Evolutionary conservation across 371 early-diverging fungal genomes (phyloP).

Genomic region (Mucor racemosus): DNA sequence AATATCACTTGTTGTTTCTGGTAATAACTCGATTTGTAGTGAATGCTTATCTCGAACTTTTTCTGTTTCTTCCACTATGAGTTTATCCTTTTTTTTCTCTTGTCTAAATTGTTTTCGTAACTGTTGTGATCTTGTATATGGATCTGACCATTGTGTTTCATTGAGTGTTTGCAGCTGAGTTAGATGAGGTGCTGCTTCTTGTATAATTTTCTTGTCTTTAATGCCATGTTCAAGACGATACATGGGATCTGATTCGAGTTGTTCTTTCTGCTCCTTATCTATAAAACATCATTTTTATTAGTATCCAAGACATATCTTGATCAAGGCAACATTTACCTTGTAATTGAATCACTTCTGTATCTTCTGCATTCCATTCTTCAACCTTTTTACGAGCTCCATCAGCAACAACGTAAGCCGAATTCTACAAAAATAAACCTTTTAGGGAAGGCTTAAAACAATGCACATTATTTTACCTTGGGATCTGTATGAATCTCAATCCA

Average conservation of each 20-base stretch:
- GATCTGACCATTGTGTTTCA: constrained; percentile 77
- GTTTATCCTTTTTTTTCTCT: constrained; percentile 64
- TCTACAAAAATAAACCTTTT: constrained; percentile 45
- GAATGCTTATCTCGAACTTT: constrained; percentile 63
- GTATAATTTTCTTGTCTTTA: constrained; percentile 57
- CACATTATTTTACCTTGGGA: constrained; percentile 68
- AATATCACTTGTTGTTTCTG: constrained; percentile 48
- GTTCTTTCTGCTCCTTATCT: constrained; percentile 65
- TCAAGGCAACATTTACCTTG: constrained; percentile 31
- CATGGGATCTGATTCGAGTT: constrained; percentile 67
- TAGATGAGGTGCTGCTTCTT: constrained; percentile 56
- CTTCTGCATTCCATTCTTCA: constrained; percentile 77
- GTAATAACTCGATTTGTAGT: constrained; percentile 61
- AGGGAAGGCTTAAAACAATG: not conserved
- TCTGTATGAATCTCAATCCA: constrained; percentile 95
- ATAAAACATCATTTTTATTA: not conserved
- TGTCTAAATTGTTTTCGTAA: constrained; percentile 76
- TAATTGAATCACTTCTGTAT: constrained; percentile 68
- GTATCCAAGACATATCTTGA: not conserved
- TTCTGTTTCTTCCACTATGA: constrained; percentile 47
- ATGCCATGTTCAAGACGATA: constrained; percentile 71
- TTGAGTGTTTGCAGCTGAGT: constrained; percentile 66
- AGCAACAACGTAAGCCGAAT: constrained; percentile 76
- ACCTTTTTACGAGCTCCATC: constrained; percentile 80
- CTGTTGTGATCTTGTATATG: constrained; percentile 73